These are phyloP conservation scores for Teunomyces funiuensis DNA, from an alignment of 805 yeast species.

Conservation along the genomic window DNA sequence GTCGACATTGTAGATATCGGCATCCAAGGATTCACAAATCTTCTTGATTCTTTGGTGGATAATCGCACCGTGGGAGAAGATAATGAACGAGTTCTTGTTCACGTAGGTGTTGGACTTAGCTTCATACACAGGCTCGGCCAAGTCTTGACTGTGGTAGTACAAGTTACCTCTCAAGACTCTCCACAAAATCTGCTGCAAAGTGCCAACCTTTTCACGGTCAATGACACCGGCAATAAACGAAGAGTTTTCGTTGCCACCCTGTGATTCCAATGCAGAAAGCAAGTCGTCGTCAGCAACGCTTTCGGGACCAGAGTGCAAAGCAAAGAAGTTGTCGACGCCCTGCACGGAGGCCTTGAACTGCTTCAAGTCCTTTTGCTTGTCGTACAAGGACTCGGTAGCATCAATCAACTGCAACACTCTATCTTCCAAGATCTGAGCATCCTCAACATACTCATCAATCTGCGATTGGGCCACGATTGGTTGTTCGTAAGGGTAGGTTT, in stretches of 20 bases:
- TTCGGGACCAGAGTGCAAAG: conserved; percentile 19
- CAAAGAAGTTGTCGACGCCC: conserved; percentile 38
- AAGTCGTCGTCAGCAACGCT: conserved; percentile 30
- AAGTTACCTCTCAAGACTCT: conserved; percentile 91
- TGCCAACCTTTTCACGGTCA: conserved; percentile 62
- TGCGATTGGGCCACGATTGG: conserved; percentile 48
- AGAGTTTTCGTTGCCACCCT: conserved; percentile 23
- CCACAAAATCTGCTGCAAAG: conserved; percentile 84
- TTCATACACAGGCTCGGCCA: conserved; percentile 69
- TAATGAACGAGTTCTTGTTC: conserved; percentile 79
- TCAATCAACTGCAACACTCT: conserved; percentile 70
- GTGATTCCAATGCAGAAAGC: conserved; percentile 37
- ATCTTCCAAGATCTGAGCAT: conserved; percentile 67
- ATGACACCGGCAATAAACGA: conserved; percentile 79
- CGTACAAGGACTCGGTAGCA: conserved; percentile 63
- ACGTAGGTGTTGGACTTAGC: conserved; percentile 53
- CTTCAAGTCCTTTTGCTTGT: conserved; percentile 60
- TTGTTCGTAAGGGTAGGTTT: conserved; percentile 34
- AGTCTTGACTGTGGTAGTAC: conserved; percentile 70
- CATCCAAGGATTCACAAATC: conserved; percentile 89
- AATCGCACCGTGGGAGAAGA: conserved; percentile 87
- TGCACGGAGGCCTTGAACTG: conserved; percentile 61
- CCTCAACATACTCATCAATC: conserved; percentile 68
- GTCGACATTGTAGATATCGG: conserved; percentile 66
- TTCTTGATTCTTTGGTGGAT: conserved; percentile 70